Evolutionary conservation across 352 stramenopile species (phyloP).

Genomic region (Phytophthora palmivora): DNA sequence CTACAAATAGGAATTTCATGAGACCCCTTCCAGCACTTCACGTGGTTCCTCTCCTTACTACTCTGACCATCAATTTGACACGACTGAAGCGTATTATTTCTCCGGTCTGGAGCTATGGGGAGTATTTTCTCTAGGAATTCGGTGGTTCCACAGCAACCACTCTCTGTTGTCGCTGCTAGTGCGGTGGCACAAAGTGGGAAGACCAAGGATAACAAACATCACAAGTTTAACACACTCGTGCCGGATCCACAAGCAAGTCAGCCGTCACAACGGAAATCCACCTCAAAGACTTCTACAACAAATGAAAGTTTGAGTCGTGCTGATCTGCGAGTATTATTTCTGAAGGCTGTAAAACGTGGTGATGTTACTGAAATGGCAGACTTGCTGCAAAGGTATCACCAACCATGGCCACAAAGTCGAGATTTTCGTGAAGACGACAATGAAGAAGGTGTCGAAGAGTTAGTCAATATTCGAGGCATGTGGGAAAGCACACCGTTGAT

Average conservation of each 20-base stretch:
- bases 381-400: slow-evolving; percentile 31
- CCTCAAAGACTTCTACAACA: slow-evolving; percentile 2
- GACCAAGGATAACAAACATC: slow-evolving; percentile 38
- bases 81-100: neutral
- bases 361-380: slow-evolving; percentile 48
- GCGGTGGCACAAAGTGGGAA: slow-evolving; percentile 12
- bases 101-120: slow-evolving; percentile 38
- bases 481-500: slow-evolving; percentile 86
- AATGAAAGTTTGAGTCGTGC: slow-evolving; percentile 38
- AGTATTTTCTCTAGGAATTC: slow-evolving; percentile 55
- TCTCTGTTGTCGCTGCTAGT: slow-evolving; percentile 39
- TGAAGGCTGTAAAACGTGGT: slow-evolving; percentile 74
- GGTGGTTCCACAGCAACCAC: slow-evolving; percentile 43
- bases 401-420: slow-evolving; percentile 6
- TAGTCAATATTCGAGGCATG: slow-evolving; percentile 80
- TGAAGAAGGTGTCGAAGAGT: slow-evolving; percentile 28
- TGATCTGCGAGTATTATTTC: slow-evolving; percentile 63
- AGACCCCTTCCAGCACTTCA: slow-evolving; percentile 1
- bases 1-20: slow-evolving; percentile 9
- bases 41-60: neutral
- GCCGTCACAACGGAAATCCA: neutral
- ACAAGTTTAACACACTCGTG: slow-evolving; percentile 50
- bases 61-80: neutral
- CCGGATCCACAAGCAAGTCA: slow-evolving; percentile 37
- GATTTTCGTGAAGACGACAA: slow-evolving; percentile 22